Conservation (phyloP, 2,329 filamentous ascomycete species). For the Pezicula carpinea region DNA sequence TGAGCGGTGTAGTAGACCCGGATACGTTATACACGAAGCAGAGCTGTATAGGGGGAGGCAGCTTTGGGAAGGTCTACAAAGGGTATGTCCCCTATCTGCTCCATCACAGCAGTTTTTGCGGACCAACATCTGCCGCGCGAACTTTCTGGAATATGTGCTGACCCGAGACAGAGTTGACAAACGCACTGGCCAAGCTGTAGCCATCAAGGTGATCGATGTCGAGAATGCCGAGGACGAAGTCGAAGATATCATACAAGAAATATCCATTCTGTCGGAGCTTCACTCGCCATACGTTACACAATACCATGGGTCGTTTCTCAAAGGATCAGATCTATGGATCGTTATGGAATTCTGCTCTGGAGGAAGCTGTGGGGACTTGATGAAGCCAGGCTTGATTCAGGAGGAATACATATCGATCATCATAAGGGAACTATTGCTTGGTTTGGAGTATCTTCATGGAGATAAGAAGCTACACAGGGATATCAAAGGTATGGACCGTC, state of each 20-base stretch:
- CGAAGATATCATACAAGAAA: constrained; percentile 98
- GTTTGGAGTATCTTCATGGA: constrained; percentile 86
- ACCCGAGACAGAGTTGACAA: constrained; percentile 70
- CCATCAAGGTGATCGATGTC: constrained; percentile 98
- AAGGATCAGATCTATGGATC: constrained; percentile 96
- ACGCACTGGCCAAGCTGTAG: constrained; percentile 85
- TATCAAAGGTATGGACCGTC: constrained; percentile 72
- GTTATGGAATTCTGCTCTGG: constrained; percentile 99
- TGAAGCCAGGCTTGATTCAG: constrained; percentile 86
- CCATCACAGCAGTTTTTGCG: background rate
- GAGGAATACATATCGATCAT: constrained; percentile 99
- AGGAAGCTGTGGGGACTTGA: constrained; percentile 89
- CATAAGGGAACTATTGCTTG: constrained; percentile 80
- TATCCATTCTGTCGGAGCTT: constrained; percentile 92
- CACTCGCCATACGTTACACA: constrained; percentile 96
- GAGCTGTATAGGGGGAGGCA: constrained; percentile 88
- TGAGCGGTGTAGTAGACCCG: constrained; percentile 65
- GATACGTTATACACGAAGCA: constrained; percentile 92
- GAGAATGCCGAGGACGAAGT: constrained; percentile 99
- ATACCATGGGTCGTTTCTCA: constrained; percentile 95
- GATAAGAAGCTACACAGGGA: constrained; percentile 97
- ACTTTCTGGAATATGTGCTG: constrained; percentile 7
- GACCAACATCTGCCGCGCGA: too few species aligned
- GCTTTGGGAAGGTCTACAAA: constrained; percentile 98
- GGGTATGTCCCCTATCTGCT: constrained; percentile 52